Base-by-base conservation (phyloP, 108 stramenopile genomes). In the Heterococcus sp. region DNA sequence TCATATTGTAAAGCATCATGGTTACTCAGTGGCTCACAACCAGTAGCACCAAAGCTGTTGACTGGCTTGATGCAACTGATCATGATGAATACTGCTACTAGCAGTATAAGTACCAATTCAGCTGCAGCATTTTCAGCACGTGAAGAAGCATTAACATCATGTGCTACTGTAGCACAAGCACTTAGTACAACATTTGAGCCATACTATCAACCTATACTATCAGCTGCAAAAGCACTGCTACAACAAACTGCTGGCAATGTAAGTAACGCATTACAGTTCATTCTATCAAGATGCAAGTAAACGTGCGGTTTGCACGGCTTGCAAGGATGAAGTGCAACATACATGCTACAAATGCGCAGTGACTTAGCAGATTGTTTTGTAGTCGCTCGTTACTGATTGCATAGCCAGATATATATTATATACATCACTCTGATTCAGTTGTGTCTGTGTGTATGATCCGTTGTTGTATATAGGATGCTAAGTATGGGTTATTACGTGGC, bases 101-200 rank as follows among this genome's bases (percentile, higher is more conserved):
- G n/a, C n/a, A n/a, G n/a, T n/a, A n/a, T n/a, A n/a, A n/a, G n/a
- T n/a, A n/a, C n/a, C n/a, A n/a, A n/a, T n/a, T n/a, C n/a, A n/a
- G n/a, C n/a, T n/a, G n/a, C n/a, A n/a, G n/a, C n/a, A n/a, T n/a
- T n/a, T n/a, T n/a, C n/a, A n/a, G 78, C 35, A 1, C 31, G 64
- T 29, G 71, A 72, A 38, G 71, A 79, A 28, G 71, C 71, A n/a
- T 31, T 79, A 11, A 71, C 72, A 21, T 70, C 78, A 0, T 70
- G 65, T 32, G 78, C 68, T 4, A 36, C 36, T 5, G 32, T 72
- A 11, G 78, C 78, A 29, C 38, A 77, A 71, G 78, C 72, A 2
- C 11, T 71, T 14, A 71, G 70, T 27, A 36, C 70, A 36, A 71
- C 64, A 4, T 78, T 78, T 71, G 63, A 26, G 21, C 35, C 78